These are phyloP conservation scores for Quercus glauca DNA, from an alignment of 306 rosid species.

Conservation along the genomic window DNA sequence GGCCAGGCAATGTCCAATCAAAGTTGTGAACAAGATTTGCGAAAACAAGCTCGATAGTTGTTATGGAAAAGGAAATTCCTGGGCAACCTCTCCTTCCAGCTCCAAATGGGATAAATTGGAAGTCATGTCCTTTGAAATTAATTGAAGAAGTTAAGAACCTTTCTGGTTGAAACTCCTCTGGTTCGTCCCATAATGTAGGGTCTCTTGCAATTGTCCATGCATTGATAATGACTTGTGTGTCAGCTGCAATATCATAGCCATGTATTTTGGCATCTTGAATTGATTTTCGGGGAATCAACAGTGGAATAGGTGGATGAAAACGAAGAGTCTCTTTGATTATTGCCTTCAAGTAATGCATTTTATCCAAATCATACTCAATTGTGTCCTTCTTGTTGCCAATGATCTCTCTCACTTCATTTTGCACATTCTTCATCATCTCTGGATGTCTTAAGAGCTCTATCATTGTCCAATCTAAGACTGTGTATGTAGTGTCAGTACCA, in stretches of 20 bases:
- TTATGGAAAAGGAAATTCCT: conserved; percentile 35
- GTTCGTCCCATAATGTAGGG: conserved; percentile 54
- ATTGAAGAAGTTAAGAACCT: conserved; percentile 46
- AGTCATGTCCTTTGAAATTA: conserved; percentile 55
- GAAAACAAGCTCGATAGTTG: conserved; percentile 53
- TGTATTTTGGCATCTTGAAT: conserved; percentile 49
- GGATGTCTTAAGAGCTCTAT: conserved; percentile 51
- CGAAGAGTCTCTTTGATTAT: conserved; percentile 54
- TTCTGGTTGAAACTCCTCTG: conserved; percentile 49
- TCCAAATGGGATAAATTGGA: conserved; percentile 62
- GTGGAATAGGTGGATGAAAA: conserved; percentile 58
- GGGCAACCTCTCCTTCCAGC: conserved; percentile 72
- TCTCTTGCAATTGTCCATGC: conserved; percentile 66
- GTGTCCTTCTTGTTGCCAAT: conserved; percentile 11
- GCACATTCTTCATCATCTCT: conserved; percentile 27
- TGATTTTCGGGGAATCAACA: conserved; percentile 63
- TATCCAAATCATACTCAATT: conserved; percentile 49
- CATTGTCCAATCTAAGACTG: conserved; percentile 48
- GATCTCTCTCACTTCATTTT: conserved; percentile 26
- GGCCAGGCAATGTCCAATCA: conserved; percentile 63
- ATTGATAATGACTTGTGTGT: conserved; percentile 41
- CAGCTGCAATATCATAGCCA: conserved; percentile 52
- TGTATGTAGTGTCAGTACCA: conserved; percentile 47
- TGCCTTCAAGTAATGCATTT: conserved; percentile 46
- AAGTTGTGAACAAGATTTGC: conserved; percentile 61